Base-by-base conservation (phyloP, 2,329 filamentous ascomycete species). In the Cladosporium oxysporum region DNA sequence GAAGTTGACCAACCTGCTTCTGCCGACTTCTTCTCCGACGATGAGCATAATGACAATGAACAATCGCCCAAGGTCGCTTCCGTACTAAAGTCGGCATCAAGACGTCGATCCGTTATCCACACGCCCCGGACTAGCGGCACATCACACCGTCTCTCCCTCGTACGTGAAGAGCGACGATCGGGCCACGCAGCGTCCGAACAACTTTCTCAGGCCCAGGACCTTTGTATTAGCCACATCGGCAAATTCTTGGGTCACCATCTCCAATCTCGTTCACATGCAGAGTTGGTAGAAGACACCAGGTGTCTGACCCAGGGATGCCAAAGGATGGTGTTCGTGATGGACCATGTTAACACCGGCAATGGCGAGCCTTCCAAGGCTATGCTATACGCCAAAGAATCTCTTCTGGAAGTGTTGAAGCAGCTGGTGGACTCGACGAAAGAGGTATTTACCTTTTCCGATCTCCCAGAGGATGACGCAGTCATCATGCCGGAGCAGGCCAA, bases 221-320 rank as follows among this genome's bases (percentile, higher is more conserved):
- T 87, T 8, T 97, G 98, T 74, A 82, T 99, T 62, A 95, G 93
- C 7, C 91, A 93, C 74, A 87, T 99, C 61, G 94, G 92, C 60
- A 96, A 92, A 5, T 97, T 98, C 76, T 94, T 98, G 76, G 95
- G 95, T 18, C 85, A 97, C 65, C 92, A 97, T 77, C 83, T 97
- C 67, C 93, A 97, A 76, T 95, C 93, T n/a, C 90, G 95, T 68
- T 95, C 93, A 8, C 90, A 92, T 10, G 87, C 90, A 1, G 93
- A 97, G 76, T 84, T 98, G 58, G 88, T 93, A 35, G 81, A 89
- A 12, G 93, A 91, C 18, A 94, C 96, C 58, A 90, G 91, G 75
- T 90, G 94, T 76, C 92, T 93, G 10, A 91, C 93, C 11, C 84
- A 88, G 8, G 93, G 93, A 2, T 96, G 93, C 69, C 89, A 90